Conservation (phyloP, 1,284 basidiomycete species). For the Cryptococcus deneoformans region DNA sequence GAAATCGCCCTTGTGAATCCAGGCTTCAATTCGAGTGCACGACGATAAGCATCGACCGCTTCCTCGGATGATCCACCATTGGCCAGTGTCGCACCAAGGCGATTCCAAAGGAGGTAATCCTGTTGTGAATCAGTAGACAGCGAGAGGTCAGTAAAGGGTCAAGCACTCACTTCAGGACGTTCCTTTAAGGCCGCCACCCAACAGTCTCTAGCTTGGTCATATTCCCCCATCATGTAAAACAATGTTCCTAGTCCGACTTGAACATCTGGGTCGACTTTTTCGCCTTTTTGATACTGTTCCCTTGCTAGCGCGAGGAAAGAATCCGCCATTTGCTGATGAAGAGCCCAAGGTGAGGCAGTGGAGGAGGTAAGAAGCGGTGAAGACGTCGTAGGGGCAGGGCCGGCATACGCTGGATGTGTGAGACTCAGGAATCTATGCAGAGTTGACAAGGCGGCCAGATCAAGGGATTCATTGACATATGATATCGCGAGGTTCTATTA, state of each 20-base stretch:
- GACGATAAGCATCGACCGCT: slow-evolving; percentile 89
- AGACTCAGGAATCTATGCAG: slow-evolving; percentile 82
- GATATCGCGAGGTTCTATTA: slow-evolving; percentile 89
- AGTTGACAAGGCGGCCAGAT: slow-evolving; percentile 81
- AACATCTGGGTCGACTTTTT: slow-evolving; percentile 80
- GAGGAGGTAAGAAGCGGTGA: slow-evolving; percentile 4
- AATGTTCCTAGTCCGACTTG: slow-evolving; percentile 92
- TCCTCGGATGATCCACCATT: slow-evolving; percentile 95
- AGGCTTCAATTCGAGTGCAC: slow-evolving; percentile 88
- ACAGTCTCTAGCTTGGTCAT: slow-evolving; percentile 65
- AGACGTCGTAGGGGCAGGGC: slow-evolving; percentile 13
- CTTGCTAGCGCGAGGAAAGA: slow-evolving; percentile 82
- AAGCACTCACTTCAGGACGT: slow-evolving; percentile 60
- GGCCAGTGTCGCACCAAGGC: slow-evolving; percentile 90
- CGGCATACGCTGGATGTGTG: slow-evolving; percentile 63
- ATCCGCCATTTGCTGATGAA: slow-evolving; percentile 76
- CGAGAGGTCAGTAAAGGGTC: background rate
- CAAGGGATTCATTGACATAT: slow-evolving; percentile 94
- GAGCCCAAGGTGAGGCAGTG: slow-evolving; percentile 69
- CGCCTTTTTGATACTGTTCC: slow-evolving; percentile 64
- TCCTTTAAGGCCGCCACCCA: slow-evolving; percentile 80
- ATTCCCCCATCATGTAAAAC: slow-evolving; percentile 68
- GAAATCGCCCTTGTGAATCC: slow-evolving; percentile 97
- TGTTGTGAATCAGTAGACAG: slow-evolving; percentile 32
- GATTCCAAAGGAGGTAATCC: slow-evolving; percentile 97